phyloP scores from a whole-genome alignment of 306 rosid genomes.

The Pueraria montana region DNA sequence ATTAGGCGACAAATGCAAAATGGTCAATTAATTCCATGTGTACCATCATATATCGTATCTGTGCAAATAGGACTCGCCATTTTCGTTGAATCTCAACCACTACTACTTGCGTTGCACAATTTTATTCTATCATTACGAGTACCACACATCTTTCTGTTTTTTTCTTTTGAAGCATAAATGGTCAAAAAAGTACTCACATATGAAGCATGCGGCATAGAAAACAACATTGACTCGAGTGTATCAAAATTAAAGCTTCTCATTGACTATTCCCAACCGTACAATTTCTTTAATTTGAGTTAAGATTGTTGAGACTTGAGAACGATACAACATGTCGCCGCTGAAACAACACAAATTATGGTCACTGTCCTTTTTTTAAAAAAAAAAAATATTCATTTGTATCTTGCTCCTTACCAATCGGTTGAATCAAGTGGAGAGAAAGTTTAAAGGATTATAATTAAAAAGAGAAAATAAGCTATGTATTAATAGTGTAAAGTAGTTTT shows the following conservation, averaged over 20 bases:
- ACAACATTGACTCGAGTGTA: neutral
- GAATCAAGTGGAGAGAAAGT: neutral
- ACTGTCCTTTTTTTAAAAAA: neutral
- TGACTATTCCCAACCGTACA: neutral
- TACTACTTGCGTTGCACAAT: neutral
- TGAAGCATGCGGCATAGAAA: neutral
- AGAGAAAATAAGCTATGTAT: no score
- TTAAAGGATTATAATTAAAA: no score
- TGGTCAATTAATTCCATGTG: neutral
- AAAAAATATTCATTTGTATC: neutral
- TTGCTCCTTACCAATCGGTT: neutral
- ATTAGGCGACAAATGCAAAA: neutral
- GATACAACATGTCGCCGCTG: neutral
- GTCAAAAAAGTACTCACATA: neutral
- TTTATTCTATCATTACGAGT: neutral
- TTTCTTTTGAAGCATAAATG: slow-evolving; percentile 19
- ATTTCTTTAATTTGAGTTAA: neutral
- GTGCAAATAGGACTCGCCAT: neutral
- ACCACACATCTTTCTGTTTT: neutral
- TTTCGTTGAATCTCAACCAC: slow-evolving; percentile 8
- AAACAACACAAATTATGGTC: neutral
- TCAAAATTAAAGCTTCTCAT: neutral
- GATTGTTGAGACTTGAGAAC: neutral
- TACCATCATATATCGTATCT: neutral
- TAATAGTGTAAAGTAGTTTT: no score